Evolutionary conservation across 768 basidiomycete species (phyloP), one percentile per base, ranked within the genome.

Genomic region (Boletus reticulatus): DNA sequence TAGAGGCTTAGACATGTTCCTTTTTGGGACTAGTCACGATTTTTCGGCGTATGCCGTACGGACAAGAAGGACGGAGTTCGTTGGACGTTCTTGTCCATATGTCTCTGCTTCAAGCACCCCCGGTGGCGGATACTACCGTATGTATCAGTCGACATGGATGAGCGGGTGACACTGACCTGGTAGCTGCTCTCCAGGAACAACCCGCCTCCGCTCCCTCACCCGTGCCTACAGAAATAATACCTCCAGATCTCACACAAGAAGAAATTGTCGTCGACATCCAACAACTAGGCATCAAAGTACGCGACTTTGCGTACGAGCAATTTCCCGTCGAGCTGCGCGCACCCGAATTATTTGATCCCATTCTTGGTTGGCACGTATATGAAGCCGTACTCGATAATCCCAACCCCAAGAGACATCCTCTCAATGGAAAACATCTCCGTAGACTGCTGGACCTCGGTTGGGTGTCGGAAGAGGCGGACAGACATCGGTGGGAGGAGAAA

Each of bases 211-310:
- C 71, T 12, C 69, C 73, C 5, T 73, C 72, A 2, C 70, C 68
- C 17, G 69, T 69, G 0, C 67, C 70, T 4, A 71, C 70, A 9
- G 70, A 71, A 50, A 71, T 71, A n/a, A 67, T 71, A 14, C 52
- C 71, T 19, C 19, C 54, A 17, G 70, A 71, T 48, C 69, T 71
- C 41, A 71, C 69, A 1, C 67, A 65, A 43, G 69, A 71, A 38
- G 70, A 71, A 55, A 72, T 72, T 6, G 69, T 71, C n/a, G 45
- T 54, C n/a, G 70, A 71, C 13, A 69, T 71, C 19, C 65, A 71
- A 43, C 57, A 55, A 31, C 60, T 48, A 13, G 70, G 71, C 29
- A 58, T 69, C 48, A 71, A 62, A 60, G 69, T 71, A 39, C 61
- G 71, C 69, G 70, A 71, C 57, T 71, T 72, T 52, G 69, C 61